Conservation (phyloP, 2,329 filamentous ascomycete species). For the Fusarium beomiforme region DNA sequence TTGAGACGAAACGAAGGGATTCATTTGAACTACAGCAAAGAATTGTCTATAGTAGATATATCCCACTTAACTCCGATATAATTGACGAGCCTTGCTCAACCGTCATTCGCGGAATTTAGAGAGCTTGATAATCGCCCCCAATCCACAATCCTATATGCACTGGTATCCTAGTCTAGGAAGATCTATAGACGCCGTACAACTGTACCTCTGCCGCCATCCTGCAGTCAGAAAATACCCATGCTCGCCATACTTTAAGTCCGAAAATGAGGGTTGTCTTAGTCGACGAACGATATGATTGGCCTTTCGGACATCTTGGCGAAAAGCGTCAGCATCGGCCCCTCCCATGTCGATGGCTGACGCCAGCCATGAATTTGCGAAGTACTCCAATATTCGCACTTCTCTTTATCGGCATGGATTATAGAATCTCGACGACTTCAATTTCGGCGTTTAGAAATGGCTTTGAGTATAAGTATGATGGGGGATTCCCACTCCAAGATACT, state of each 20-base stretch:
- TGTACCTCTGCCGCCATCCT: not conserved
- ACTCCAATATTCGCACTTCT: not conserved
- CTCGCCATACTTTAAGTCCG: not conserved
- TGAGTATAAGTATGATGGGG: conserved; percentile 3
- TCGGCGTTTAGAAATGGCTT: conserved; percentile 10
- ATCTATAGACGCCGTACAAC: not conserved
- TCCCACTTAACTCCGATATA: too few species aligned
- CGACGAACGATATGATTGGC: not conserved
- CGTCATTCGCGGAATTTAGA: not conserved
- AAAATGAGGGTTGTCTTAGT: not conserved
- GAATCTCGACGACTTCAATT: not conserved
- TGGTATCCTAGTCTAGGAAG: not conserved
- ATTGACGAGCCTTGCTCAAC: not conserved
- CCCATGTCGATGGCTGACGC: conserved; percentile 35
- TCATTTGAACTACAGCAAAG: not conserved
- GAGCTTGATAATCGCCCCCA: too few species aligned
- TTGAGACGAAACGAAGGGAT: too few species aligned
- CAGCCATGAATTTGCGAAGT: conserved; percentile 21
- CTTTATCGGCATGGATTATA: not conserved
- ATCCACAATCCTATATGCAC: not conserved
- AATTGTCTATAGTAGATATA: not conserved
- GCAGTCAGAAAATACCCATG: not conserved
- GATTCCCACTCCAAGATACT: not conserved
- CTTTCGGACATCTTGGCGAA: not conserved
- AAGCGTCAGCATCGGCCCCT: not conserved